phyloP scores from a whole-genome alignment of 208 protist species.

The Porcisia hertigi region DNA sequence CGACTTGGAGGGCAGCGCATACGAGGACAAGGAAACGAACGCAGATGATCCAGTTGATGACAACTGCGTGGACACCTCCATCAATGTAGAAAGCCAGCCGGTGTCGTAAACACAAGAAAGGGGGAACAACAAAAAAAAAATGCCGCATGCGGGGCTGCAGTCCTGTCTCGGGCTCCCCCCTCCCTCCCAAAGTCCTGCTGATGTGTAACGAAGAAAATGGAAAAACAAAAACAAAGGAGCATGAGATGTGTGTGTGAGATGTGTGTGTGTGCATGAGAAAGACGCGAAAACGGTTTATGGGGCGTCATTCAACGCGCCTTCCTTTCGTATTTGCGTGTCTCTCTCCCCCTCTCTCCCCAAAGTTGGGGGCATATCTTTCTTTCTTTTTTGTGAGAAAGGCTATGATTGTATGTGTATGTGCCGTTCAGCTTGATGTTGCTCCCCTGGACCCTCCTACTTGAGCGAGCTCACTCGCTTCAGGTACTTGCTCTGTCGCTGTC shows the following conservation, averaged over 20 bases:
- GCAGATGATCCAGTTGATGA: neutral
- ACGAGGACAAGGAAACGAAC: neutral
- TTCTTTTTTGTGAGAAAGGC: neutral
- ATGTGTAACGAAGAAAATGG: neutral
- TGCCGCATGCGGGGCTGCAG: neutral
- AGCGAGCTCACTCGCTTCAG: neutral
- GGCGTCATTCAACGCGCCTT: too few species aligned
- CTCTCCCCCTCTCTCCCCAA: neutral
- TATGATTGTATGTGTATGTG: neutral
- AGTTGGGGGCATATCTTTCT: neutral
- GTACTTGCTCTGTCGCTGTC: neutral
- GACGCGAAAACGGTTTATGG: too few species aligned
- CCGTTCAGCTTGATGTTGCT: neutral
- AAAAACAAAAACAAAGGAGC: neutral
- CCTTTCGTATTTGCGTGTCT: neutral
- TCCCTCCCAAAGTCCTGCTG: neutral
- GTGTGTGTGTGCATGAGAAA: neutral
- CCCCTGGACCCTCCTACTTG: neutral
- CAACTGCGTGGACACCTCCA: neutral
- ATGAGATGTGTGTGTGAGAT: neutral
- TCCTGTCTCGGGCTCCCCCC: neutral
- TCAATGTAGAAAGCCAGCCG: slow-evolving; percentile 3
- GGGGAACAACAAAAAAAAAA: neutral
- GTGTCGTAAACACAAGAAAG: neutral
- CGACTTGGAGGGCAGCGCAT: neutral